These are phyloP conservation scores for Heliosperma pusillum DNA, from an alignment of 148 eudicot species.

Conservation along the genomic window DNA sequence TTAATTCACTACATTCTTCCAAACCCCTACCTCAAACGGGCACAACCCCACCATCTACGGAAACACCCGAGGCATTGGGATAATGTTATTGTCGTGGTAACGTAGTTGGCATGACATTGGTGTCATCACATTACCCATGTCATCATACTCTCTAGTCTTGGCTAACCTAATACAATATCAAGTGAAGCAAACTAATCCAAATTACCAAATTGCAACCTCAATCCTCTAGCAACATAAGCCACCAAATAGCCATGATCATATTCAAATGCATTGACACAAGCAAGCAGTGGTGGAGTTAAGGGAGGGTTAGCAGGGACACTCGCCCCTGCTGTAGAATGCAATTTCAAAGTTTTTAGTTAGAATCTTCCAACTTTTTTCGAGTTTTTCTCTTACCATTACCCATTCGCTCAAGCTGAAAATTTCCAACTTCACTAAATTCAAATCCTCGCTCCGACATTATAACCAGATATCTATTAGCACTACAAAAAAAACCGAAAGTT, in stretches of 20 bases:
- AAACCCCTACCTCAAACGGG: background rate
- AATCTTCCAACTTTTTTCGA: no score
- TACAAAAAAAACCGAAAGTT: no score
- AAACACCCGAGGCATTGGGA: background rate
- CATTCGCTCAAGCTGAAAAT: no score
- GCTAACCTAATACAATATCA: background rate
- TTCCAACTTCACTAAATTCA: no score
- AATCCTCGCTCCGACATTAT: no score
- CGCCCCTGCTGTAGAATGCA: no score
- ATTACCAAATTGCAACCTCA: background rate
- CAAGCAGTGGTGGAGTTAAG: no score
- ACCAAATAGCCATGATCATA: background rate
- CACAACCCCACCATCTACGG: background rate
- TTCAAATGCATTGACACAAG: conserved; percentile 6
- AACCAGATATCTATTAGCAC: no score
- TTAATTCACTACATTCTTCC: background rate
- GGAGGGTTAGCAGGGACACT: no score
- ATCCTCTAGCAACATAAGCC: background rate
- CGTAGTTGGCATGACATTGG: background rate
- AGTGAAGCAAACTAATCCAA: background rate
- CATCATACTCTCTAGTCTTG: background rate
- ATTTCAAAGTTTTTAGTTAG: no score
- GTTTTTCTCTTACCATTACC: no score
- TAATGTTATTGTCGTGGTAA: background rate
- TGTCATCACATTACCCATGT: background rate